Base-by-base conservation (phyloP, 1,139 yeast genomes). In the Pichia sp. region DNA sequence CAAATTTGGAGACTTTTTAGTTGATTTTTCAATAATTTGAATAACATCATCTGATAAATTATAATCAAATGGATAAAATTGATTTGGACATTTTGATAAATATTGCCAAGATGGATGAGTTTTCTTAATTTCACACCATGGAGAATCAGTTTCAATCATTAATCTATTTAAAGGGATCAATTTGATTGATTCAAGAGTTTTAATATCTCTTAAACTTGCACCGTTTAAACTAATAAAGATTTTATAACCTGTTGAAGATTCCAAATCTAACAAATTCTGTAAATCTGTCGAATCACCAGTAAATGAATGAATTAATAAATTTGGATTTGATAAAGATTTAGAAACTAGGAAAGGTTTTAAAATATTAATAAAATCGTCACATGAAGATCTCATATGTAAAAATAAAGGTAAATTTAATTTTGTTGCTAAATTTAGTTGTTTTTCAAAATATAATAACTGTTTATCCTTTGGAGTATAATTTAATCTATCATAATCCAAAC, bases 51-150 rank as follows among this genome's bases (percentile, higher is more conserved):
- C 27, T 8, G 25, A 18, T 11, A 36, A 19, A 5, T 8, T 11
- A 19, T 36, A 36, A 10, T 70, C 67, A 33, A 53, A 51, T 0
- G 87, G 87, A 58, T 80, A 81, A 53, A 73, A 80, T 27, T 66
- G 70, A 61, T 78, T 81, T 1, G 87, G 87, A 55, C 80, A 78
- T 7, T 72, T 64, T 0, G 80, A 67, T 30, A 87, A 63, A 58
- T 71, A 77, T 58, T 79, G 71, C 67, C 79, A 81, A 19, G 95
- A 79, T 3, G 91, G 90, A 66, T 89, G 96, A 10, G 95, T 77
- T 58, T 81, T 87, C 53, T 95, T 75, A 44, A 93, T 81, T 63
- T 91, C 98, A 70, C 99, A 93, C 99, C 99, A 93, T 1, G 99
- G 99, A 1, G 98, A 91, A 70, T 93, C 98, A 0, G 98, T 91